These are phyloP conservation scores for Aspergillus udagawae DNA, from an alignment of 2,329 filamentous ascomycete species.

Conservation along the genomic window DNA sequence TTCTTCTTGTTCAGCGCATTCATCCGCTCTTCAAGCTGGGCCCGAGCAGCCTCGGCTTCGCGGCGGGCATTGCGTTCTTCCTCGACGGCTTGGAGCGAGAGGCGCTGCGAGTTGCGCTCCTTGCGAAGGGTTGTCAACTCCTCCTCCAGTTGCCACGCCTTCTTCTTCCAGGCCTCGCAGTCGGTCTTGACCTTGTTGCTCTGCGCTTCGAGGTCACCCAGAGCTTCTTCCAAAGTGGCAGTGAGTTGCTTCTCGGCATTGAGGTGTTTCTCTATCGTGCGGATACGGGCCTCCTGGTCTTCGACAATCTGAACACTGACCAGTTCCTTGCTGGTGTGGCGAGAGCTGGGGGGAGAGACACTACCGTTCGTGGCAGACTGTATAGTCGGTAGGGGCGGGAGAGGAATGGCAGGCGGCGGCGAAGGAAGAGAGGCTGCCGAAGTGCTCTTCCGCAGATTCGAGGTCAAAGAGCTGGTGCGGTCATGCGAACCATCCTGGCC, in stretches of 20 bases:
- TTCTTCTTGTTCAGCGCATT: conserved; percentile 88
- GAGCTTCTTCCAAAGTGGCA: conserved; percentile 87
- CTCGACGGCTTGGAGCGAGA: conserved; percentile 82
- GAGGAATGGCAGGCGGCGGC: conserved; percentile 90
- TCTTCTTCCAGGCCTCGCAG: conserved; percentile 85
- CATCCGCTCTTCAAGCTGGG: conserved; percentile 91
- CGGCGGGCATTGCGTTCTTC: conserved; percentile 91
- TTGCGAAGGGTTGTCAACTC: conserved; percentile 51
- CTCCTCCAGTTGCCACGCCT: conserved; percentile 72
- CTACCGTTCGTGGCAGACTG: conserved; percentile 48
- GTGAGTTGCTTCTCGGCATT: conserved; percentile 95
- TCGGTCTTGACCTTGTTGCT: conserved; percentile 89
- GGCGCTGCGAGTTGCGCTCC: conserved; percentile 56
- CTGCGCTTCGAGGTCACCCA: conserved; percentile 87
- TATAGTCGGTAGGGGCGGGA: conserved; percentile 76
- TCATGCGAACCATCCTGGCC: conserved; percentile 43
- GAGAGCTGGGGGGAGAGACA: conserved; percentile 57
- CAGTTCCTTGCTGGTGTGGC: conserved; percentile 79
- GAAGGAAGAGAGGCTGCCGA: conserved; percentile 84
- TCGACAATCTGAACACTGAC: conserved; percentile 78
- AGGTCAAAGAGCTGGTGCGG: conserved; percentile 57
- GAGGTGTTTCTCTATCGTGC: conserved; percentile 94
- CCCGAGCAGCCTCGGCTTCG: conserved; percentile 82
- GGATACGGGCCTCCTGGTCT: conserved; percentile 91
- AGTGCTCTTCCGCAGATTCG: conserved; percentile 77